phyloP scores from a whole-genome alignment of 345 rosid genomes.

The Brassica napus region Da-Ae NC_063448.1:42731001-42731500 shows the following conservation, averaged over 20 bases:
- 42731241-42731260: neutral
- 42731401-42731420: no score
- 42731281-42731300: no score
- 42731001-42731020: slow-evolving; percentile 7
- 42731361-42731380: no score
- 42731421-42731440: no score
- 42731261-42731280: no score
- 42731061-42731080: slow-evolving; percentile 13
- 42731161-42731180: slow-evolving; percentile 15
- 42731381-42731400: no score
- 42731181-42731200: slow-evolving; percentile 8
- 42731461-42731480: no score
- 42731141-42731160: neutral
- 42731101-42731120: slow-evolving; percentile 6
- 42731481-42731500: no score
- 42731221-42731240: neutral
- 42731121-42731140: slow-evolving; percentile 21
- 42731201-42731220: neutral
- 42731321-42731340: no score
- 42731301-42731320: no score
- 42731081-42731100: neutral
- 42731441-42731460: no score
- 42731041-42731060: slow-evolving; percentile 10
- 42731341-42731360: no score
- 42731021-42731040: slow-evolving; percentile 21